A percentile compares a stretch with the other conserved stretches of the same genome.
phyloP scores from a whole-genome alignment of 768 basidiomycete genomes.

The Asterophora parasitica region DNA sequence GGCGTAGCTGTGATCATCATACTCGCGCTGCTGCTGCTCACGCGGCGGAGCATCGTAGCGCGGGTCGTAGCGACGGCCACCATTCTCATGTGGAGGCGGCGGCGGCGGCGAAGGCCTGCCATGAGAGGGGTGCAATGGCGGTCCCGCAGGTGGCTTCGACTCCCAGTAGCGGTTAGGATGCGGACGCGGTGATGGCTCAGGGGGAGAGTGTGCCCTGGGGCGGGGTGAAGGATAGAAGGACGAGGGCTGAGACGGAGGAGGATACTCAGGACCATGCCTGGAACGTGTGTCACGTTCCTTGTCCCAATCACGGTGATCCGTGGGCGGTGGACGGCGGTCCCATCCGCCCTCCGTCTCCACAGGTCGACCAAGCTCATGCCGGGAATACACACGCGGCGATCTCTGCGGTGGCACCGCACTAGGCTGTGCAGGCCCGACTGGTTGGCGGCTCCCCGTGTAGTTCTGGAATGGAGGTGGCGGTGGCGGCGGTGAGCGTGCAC shows the following conservation, averaged over 20 bases:
- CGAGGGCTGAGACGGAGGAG: conserved; percentile 25
- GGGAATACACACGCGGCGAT: conserved; percentile 53
- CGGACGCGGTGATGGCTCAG: conserved; percentile 58
- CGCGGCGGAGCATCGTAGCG: conserved; percentile 42
- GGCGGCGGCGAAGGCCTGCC: conserved; percentile 30
- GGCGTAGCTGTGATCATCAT: conserved; percentile 42
- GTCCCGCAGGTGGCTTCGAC: conserved; percentile 41
- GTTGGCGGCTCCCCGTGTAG: conserved; percentile 44
- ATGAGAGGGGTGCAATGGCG: conserved; percentile 23
- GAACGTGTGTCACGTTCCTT: conserved; percentile 38
- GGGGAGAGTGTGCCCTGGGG: conserved; percentile 44
- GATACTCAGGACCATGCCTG: conserved; percentile 38
- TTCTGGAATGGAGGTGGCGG: conserved; percentile 41
- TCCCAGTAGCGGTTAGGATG: conserved; percentile 58
- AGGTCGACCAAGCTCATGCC: conserved; percentile 42
- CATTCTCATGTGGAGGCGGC: conserved; percentile 36
- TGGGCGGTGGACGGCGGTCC: conserved; percentile 52
- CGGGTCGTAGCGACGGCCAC: conserved; percentile 60
- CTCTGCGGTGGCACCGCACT: conserved; percentile 44
- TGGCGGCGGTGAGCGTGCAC: conserved; percentile 51
- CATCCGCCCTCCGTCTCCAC: conserved; percentile 52
- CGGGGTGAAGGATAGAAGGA: conserved; percentile 39
- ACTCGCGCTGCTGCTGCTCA: conserved; percentile 41
- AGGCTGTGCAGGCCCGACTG: conserved; percentile 48
- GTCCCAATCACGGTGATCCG: conserved; percentile 53